Evolutionary conservation across 106 monocot genomes (phyloP), one percentile per base, ranked within the genome.

Genomic region (Apostasia ramifera): DNA sequence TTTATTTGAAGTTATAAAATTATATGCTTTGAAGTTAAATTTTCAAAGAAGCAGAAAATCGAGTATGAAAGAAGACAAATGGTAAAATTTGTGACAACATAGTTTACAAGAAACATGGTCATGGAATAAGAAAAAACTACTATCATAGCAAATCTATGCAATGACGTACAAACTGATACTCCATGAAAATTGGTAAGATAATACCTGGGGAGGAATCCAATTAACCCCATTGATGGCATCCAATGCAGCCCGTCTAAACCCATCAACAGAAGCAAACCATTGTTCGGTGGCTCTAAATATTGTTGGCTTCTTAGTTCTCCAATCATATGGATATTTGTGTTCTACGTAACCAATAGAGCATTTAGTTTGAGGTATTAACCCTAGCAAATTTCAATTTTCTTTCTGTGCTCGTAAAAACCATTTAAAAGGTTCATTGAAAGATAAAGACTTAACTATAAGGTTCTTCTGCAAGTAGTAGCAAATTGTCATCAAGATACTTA

Each of bases 281-380:
- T 98, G 97, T 40, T 92, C 92, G 44, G 97, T 98, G 12, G 97
- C 97, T 71, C 97, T 92, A 52, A 98, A 92, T 67, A 98, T 98
- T 63, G 97, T 98, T 66, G 97, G 97, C 57, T 98, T 92, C 77
- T 98, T 92, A 48, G 97, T 92, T 85, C 97, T 85, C 97, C 97
- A 98, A 66, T 98, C 97, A 78, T 98, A 98, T 44, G 97, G 92
- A 71, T 98, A 98, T 74, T 98, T 98, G 75, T 98, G 97, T 57
- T 87, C 97, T 98, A 78, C 14, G 76, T 14, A 57, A 40, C 4
- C 61, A 42, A 66, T 62, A 11, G 63, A 51, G 10, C 6, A 57
- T 58, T 54, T 8, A 65, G 8, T 65, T 38, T 1, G 50, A 13
- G 11, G 56, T 39, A 65, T 41, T 60, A 45, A 47, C 48, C 2